Percentiles rank a stretch among this genome's conserved stretches.
Evolutionary conservation across 805 yeast species (phyloP).

Genomic region (Wickerhamiella spandovensis): DNA sequence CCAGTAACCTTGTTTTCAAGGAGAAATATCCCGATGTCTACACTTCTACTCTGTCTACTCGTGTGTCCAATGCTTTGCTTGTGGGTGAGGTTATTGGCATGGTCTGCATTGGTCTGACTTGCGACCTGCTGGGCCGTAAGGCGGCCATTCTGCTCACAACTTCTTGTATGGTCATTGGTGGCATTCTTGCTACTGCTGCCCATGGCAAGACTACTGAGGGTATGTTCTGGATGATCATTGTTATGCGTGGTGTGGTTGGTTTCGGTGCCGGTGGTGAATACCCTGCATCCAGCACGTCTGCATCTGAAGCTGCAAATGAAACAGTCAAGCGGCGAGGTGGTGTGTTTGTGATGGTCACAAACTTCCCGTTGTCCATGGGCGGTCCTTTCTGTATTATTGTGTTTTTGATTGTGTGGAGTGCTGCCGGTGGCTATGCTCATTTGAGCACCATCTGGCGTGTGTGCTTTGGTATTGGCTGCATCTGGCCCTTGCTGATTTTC

Average conservation of each 20-base stretch:
- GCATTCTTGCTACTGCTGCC: constrained; percentile 54
- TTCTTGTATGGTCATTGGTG: constrained; percentile 45
- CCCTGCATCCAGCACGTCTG: constrained; percentile 53
- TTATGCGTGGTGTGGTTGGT: constrained; percentile 64
- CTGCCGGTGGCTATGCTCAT: constrained; percentile 32
- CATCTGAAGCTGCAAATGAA: constrained; percentile 65
- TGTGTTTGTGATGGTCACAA: constrained; percentile 51
- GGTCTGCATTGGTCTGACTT: constrained; percentile 47
- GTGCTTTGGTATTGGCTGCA: constrained; percentile 58
- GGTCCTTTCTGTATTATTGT: constrained; percentile 64
- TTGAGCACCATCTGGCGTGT: constrained; percentile 52
- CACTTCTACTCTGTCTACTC: constrained; percentile 38
- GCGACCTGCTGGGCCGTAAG: constrained; percentile 57
- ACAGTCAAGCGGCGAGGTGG: constrained; percentile 46
- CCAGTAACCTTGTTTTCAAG: constrained; percentile 47
- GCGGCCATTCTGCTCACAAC: constrained; percentile 55
- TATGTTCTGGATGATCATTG: constrained; percentile 65
- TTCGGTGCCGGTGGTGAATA: constrained; percentile 73
- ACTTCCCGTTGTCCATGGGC: constrained; percentile 60
- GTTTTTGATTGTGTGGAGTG: constrained; percentile 53
- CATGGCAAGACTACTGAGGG: constrained; percentile 47
- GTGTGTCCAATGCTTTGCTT: constrained; percentile 55
- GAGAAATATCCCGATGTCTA: constrained; percentile 33
- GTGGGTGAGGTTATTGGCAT: constrained; percentile 64
- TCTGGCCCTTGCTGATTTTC: constrained; percentile 61